A percentile compares a stretch with the other conserved stretches of the same genome.
Conservation (phyloP, 2,329 filamentous ascomycete species). For the Xylariaceae sp. region DNA sequence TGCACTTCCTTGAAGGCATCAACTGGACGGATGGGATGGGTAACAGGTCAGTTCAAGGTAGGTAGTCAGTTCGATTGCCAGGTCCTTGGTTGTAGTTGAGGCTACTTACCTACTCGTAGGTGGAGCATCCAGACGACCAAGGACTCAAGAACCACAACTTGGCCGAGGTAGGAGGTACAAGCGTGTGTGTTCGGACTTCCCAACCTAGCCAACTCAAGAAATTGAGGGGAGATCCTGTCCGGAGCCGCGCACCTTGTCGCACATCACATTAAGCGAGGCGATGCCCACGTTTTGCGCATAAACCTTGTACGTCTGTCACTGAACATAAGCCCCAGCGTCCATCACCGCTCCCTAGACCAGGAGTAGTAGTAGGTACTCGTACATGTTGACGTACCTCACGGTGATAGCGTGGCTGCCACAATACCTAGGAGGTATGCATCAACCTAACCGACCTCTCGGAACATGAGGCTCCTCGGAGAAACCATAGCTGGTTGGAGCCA, state of each 20-base stretch:
- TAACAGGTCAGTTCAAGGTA: background rate
- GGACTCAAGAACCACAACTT: too few relatives aligned
- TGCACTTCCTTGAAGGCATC: background rate
- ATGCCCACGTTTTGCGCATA: slow-evolving; percentile 31
- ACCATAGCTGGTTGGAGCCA: slow-evolving; percentile 39
- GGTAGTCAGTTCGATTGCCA: too few relatives aligned
- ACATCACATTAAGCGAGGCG: slow-evolving; percentile 38
- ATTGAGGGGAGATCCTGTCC: slow-evolving; percentile 42
- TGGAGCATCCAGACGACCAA: too few relatives aligned
- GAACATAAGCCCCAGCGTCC: slow-evolving; percentile 43
- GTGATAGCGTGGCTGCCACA: slow-evolving; percentile 38
- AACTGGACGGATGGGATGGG: background rate
- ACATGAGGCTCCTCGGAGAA: slow-evolving; percentile 48
- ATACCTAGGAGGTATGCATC: slow-evolving; percentile 50
- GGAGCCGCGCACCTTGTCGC: slow-evolving; percentile 36
- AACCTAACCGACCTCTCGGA: slow-evolving; percentile 59
- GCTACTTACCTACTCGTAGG: too few relatives aligned
- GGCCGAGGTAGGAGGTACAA: too few relatives aligned
- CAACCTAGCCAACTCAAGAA: slow-evolving; percentile 28
- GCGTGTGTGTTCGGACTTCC: too few relatives aligned
- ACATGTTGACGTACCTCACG: slow-evolving; percentile 28
- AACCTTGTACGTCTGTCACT: slow-evolving; percentile 25
- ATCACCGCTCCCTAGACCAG: slow-evolving; percentile 58
- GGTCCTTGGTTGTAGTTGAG: too few relatives aligned
- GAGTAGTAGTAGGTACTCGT: slow-evolving; percentile 52